phyloP scores from a whole-genome alignment of 345 rosid genomes.

The Moricandia arvensis region DNA sequence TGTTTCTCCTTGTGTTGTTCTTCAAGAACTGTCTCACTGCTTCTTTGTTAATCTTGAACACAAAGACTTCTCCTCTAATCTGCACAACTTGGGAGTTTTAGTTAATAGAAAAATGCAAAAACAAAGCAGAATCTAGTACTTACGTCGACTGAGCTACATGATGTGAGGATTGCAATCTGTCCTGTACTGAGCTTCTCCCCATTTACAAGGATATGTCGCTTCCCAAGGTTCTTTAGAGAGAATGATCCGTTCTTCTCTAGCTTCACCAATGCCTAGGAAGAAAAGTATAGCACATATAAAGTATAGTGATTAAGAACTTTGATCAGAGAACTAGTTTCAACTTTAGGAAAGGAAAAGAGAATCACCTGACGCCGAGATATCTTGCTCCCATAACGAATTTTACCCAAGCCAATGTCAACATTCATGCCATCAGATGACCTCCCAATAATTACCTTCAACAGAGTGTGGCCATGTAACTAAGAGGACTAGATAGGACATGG shows the following conservation, averaged over 20 bases:
- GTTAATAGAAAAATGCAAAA: not conserved
- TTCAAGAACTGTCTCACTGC: not conserved
- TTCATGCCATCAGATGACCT: constrained; percentile 57
- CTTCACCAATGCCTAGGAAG: constrained; percentile 60
- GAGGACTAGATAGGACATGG: not conserved
- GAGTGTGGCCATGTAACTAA: not conserved
- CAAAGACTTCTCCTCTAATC: not conserved
- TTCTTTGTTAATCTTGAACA: not conserved
- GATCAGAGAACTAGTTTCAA: not conserved
- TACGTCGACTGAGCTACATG: not conserved
- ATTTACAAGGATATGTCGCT: constrained; percentile 49
- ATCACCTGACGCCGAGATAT: constrained; percentile 82
- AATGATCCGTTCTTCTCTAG: constrained; percentile 64
- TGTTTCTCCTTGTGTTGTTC: not conserved
- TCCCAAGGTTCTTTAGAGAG: constrained; percentile 66
- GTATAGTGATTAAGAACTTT: not conserved
- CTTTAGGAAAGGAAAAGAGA: constrained; percentile 13
- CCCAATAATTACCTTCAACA: constrained; percentile 37
- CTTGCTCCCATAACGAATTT: constrained; percentile 59
- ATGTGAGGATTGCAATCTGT: constrained; percentile 38
- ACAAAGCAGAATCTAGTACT: not conserved
- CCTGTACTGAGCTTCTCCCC: constrained; percentile 54
- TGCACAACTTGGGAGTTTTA: not conserved
- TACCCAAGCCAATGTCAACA: constrained; percentile 82
- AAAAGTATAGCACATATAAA: not conserved